These are phyloP conservation scores for Botrytis tulipae DNA, from an alignment of 2,329 filamentous ascomycete species.

Conservation along the genomic window DNA sequence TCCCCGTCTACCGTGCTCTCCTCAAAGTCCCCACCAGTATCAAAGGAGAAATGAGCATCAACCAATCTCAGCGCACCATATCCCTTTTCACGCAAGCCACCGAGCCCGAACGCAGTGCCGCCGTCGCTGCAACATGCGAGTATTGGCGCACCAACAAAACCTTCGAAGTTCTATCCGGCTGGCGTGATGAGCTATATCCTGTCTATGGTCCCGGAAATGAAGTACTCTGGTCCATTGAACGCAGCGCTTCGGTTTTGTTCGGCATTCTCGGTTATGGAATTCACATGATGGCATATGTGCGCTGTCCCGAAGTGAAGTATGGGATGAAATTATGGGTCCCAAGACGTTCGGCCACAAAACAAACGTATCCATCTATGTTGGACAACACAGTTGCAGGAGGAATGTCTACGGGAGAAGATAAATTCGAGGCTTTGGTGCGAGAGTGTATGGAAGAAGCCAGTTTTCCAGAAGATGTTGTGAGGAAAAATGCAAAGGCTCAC, in stretches of 20 bases:
- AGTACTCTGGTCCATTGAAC: constrained; percentile 72
- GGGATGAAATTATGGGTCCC: constrained; percentile 84
- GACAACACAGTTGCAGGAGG: constrained; percentile 92
- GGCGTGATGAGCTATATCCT: constrained; percentile 79
- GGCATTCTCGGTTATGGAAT: constrained; percentile 77
- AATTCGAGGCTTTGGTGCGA: constrained; percentile 78
- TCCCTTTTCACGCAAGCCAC: constrained; percentile 57
- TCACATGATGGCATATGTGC: constrained; percentile 74
- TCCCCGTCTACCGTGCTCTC: constrained; percentile 51
- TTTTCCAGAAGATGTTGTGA: constrained; percentile 67
- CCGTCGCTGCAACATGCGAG: constrained; percentile 54
- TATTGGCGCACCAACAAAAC: constrained; percentile 68
- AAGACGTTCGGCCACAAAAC: constrained; percentile 70
- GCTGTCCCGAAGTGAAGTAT: constrained; percentile 44
- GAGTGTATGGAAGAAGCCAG: constrained; percentile 90
- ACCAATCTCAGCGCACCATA: constrained; percentile 59
- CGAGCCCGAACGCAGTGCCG: constrained; percentile 60
- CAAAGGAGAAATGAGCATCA: constrained; percentile 59
- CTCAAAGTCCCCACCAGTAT: constrained; percentile 48
- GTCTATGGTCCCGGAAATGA: constrained; percentile 64
- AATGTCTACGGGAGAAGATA: constrained; percentile 75
- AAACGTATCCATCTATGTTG: constrained; percentile 76
- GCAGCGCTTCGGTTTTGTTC: constrained; percentile 70
- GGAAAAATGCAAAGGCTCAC: constrained; percentile 53
- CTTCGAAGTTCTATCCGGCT: constrained; percentile 74